Evolutionary conservation across 2,329 filamentous ascomycete species (phyloP).

Genomic region (Fusarium sp.): DNA sequence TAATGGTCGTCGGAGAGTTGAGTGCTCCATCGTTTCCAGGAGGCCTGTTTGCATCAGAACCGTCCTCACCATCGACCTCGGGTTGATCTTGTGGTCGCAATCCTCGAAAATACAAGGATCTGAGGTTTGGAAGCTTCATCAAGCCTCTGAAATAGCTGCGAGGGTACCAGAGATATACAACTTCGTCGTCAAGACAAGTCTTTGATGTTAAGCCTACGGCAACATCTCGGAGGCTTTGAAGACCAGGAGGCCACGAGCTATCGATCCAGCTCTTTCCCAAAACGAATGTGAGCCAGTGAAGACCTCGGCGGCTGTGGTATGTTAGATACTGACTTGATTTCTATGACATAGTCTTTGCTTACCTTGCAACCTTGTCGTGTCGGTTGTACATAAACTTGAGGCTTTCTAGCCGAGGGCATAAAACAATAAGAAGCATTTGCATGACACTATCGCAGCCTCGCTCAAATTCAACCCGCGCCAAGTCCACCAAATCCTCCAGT

Average conservation of each 20-base stretch:
- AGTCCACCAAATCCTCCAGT: neutral
- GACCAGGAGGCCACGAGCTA: neutral
- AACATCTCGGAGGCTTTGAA: neutral
- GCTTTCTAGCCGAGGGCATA: neutral
- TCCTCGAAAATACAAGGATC: neutral
- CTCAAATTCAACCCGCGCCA: neutral
- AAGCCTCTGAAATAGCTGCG: neutral
- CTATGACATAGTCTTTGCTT: neutral
- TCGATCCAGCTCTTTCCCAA: neutral
- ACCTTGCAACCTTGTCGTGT: neutral
- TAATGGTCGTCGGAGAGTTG: neutral
- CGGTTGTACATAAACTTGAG: neutral
- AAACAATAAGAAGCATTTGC: neutral
- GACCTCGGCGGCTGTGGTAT: neutral
- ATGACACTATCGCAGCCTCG: neutral
- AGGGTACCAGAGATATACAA: neutral
- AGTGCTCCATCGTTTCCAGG: neutral
- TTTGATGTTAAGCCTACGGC: neutral
- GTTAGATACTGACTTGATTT: neutral
- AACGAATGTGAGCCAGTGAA: neutral
- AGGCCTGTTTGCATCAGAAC: fast-evolving
- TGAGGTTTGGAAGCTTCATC: neutral
- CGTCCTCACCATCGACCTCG: neutral
- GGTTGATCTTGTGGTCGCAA: neutral
- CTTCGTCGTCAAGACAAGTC: neutral